Conservation (phyloP, 2,329 filamentous ascomycete genomes). For the Colletotrichum noveboracense region DNA sequence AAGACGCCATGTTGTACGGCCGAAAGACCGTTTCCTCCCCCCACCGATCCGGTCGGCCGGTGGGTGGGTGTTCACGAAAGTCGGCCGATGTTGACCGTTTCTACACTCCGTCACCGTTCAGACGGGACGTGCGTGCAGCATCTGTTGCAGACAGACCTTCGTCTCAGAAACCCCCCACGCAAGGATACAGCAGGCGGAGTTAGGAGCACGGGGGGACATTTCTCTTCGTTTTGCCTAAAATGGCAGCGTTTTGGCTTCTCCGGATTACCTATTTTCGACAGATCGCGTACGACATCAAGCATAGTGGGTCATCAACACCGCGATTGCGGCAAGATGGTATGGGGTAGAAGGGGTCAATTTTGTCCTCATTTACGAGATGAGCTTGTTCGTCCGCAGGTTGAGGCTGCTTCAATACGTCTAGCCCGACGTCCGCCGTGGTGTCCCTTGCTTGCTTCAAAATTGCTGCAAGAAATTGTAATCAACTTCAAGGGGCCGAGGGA, state of each 20-base stretch:
- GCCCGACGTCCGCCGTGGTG: background rate
- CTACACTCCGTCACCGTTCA: background rate
- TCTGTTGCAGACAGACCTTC: slow-evolving; percentile 8
- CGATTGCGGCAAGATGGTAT: background rate
- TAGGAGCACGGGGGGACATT: background rate
- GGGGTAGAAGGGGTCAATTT: background rate
- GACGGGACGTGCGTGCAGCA: slow-evolving; percentile 3
- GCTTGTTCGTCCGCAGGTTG: background rate
- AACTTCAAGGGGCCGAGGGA: slow-evolving; percentile 6
- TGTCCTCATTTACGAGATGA: background rate
- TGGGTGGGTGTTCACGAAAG: background rate
- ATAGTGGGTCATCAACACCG: background rate
- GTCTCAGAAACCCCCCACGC: slow-evolving; percentile 12
- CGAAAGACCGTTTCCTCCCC: slow-evolving; percentile 1
- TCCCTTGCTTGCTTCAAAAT: background rate
- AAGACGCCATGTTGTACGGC: background rate
- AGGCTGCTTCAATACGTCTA: background rate
- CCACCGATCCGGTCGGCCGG: background rate
- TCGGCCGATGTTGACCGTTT: background rate
- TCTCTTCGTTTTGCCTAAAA: slow-evolving; percentile 7
- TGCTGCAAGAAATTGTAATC: slow-evolving; percentile 8
- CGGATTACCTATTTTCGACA: background rate
- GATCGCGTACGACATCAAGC: background rate
- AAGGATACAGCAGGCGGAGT: slow-evolving; percentile 10
- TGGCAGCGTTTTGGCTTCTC: background rate